These are phyloP conservation scores for Boletus sp. DNA, from an alignment of 1,284 basidiomycete species.

Conservation along the genomic window DNA sequence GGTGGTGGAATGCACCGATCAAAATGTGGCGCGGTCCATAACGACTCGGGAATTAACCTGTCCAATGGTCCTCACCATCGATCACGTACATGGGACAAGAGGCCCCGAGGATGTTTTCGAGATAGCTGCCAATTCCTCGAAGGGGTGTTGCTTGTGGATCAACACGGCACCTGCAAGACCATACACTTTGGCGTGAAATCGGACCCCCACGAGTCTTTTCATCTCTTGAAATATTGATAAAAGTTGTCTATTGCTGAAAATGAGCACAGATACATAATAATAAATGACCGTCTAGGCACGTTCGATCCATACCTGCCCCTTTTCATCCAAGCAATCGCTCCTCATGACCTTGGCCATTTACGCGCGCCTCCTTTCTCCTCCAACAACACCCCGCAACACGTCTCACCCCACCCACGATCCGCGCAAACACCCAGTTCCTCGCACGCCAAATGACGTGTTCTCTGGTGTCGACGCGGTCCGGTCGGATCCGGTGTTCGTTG, in stretches of 20 bases:
- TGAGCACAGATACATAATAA: background rate
- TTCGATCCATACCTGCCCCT: background rate
- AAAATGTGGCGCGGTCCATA: background rate
- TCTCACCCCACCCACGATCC: slow-evolving; percentile 16
- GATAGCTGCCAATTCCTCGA: no score
- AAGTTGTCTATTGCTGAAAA: background rate
- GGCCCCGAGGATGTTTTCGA: no score
- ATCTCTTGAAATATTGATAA: no score
- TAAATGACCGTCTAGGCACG: slow-evolving; percentile 6
- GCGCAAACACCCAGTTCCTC: slow-evolving; percentile 30
- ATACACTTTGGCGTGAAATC: no score
- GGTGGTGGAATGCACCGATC: no score
- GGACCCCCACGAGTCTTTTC: no score
- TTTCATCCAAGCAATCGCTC: slow-evolving; percentile 18
- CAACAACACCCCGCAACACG: slow-evolving; percentile 10
- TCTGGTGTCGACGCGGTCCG: slow-evolving; percentile 57
- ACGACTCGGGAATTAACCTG: background rate
- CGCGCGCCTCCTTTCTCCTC: background rate
- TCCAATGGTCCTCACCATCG: background rate
- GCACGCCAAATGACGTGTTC: slow-evolving; percentile 48
- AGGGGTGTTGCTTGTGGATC: no score
- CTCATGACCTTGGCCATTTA: background rate
- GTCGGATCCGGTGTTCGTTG: slow-evolving; percentile 62
- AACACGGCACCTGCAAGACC: no score
- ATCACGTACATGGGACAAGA: no score